Evolutionary conservation across 371 early-diverging fungal species (phyloP).

Genomic region (Sporodiniella umbellata): DNA sequence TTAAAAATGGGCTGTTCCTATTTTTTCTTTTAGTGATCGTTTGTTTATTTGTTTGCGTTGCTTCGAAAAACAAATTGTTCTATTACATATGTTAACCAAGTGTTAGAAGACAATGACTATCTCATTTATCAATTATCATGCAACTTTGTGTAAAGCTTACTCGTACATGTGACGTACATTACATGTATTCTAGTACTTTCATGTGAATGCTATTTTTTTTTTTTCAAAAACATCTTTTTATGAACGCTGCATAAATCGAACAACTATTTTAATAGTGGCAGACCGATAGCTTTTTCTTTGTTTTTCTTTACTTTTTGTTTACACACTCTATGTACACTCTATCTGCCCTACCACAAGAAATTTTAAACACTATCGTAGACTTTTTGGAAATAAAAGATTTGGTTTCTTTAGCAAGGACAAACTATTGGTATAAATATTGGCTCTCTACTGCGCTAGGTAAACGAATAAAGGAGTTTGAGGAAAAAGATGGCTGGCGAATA

Average conservation of each 20-base stretch:
- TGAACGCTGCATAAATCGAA: conserved; percentile 5
- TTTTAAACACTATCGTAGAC: conserved; percentile 9
- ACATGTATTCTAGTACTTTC: background rate
- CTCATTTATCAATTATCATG: too few species aligned
- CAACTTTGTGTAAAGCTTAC: too few species aligned
- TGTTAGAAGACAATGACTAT: too few species aligned
- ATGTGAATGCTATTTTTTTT: too few species aligned
- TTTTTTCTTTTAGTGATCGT: too few species aligned
- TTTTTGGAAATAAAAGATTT: conserved; percentile 9
- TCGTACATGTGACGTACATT: too few species aligned
- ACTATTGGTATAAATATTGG: conserved; percentile 20
- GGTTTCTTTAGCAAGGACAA: conserved; percentile 13
- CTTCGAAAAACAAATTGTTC: too few species aligned
- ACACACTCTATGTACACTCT: conserved; percentile 10
- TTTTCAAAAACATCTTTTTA: background rate
- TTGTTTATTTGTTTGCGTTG: too few species aligned
- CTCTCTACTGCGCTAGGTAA: conserved; percentile 16
- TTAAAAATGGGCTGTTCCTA: too few species aligned
- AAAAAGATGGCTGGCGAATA: conserved; percentile 21
- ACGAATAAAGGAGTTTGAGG: conserved; percentile 6
- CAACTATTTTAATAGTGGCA: background rate
- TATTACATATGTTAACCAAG: too few species aligned
- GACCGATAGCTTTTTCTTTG: background rate
- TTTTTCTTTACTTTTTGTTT: conserved; percentile 7
- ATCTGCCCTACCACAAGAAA: conserved; percentile 20